phyloP scores from a whole-genome alignment of 331 rosid species.

The Acacia concinna region DNA sequence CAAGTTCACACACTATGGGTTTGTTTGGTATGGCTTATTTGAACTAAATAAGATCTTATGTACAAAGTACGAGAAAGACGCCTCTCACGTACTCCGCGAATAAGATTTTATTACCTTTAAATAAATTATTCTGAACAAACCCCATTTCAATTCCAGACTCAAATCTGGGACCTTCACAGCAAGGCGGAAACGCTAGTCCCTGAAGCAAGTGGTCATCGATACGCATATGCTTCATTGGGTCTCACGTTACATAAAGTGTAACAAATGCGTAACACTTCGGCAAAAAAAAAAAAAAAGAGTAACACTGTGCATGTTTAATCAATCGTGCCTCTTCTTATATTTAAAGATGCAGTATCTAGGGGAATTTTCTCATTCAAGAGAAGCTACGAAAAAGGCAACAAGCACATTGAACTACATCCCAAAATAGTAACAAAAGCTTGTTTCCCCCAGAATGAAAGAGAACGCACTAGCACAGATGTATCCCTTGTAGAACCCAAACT shows the following conservation, averaged over 20 bases:
- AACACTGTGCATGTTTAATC: not conserved
- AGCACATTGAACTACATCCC: not conserved
- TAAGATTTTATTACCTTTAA: no score
- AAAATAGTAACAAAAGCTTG: not conserved
- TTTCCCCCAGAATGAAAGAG: not conserved
- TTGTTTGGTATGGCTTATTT: no score
- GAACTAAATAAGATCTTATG: no score
- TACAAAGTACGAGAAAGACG: no score
- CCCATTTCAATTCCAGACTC: no score
- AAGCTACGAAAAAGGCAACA: not conserved
- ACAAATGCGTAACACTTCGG: not conserved
- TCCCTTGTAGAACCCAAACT: not conserved
- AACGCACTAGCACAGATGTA: not conserved
- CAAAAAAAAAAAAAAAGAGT: no score
- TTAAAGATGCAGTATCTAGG: not conserved
- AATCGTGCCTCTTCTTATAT: not conserved
- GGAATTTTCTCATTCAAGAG: not conserved
- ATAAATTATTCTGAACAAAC: no score
- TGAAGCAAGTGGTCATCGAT: no score
- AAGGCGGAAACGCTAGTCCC: no score
- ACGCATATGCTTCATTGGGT: not conserved
- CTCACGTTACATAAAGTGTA: not conserved
- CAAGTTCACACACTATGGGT: no score
- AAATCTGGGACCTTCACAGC: no score
- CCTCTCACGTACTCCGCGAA: no score